Conservation (phyloP, 805 yeast species). For the Wickerhamomyces queroliae region DNA sequence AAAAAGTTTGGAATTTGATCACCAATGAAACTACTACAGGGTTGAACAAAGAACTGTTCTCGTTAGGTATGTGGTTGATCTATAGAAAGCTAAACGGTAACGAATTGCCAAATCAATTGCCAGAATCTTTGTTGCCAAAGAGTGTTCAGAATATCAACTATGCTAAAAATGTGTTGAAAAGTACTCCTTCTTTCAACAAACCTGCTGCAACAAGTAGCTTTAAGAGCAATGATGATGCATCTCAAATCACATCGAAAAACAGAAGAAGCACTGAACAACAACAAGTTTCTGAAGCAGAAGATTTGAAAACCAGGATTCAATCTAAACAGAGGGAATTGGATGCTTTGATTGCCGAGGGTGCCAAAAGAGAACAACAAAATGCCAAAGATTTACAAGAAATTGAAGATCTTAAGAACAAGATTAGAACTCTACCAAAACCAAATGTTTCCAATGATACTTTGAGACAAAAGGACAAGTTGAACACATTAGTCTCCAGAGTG, state of each 20-base stretch:
- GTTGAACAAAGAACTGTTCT: conserved; percentile 84
- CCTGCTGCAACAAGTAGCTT: conserved; percentile 33
- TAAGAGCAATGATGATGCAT: conserved; percentile 69
- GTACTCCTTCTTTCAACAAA: conserved; percentile 11
- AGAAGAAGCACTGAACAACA: conserved; percentile 34
- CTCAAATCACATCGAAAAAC: conserved; percentile 66
- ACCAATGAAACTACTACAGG: conserved; percentile 81
- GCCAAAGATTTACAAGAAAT: conserved; percentile 44
- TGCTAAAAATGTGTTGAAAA: conserved; percentile 49
- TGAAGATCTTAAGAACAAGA: conserved; percentile 56
- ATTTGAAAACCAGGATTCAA: conserved; percentile 56
- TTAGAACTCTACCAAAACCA: conserved; percentile 38
- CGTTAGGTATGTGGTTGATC: conserved; percentile 95
- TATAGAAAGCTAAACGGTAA: conserved; percentile 86
- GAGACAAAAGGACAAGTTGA: conserved; percentile 50
- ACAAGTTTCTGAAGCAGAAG: conserved; percentile 29
- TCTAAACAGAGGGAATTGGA: conserved; percentile 69
- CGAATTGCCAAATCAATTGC: conserved; percentile 75
- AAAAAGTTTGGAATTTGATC: conserved; percentile 84
- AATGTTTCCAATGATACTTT: conserved; percentile 29
- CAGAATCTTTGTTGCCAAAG: conserved; percentile 88
- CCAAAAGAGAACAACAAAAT: conserved; percentile 26
- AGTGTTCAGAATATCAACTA: conserved; percentile 68
- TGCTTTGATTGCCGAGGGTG: conserved; percentile 60
- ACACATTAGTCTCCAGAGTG: conserved; percentile 60